A percentile compares a stretch with the other conserved stretches of the same genome.
These are phyloP conservation scores for Incumbomyces lentus DNA, from an alignment of 2,329 filamentous ascomycete species.

Conservation along the genomic window DNA sequence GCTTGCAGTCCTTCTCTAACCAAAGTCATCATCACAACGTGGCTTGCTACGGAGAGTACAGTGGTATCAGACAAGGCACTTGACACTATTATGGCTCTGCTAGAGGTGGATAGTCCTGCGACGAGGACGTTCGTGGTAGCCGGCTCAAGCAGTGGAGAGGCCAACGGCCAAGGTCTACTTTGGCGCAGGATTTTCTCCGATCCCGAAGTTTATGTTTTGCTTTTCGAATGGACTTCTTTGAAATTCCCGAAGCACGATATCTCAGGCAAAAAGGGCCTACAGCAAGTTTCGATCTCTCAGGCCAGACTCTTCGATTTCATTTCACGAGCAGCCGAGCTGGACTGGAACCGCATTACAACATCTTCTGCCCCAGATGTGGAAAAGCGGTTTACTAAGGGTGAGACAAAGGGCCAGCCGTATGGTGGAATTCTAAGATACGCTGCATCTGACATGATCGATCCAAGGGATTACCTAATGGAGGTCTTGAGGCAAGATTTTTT, in stretches of 20 bases:
- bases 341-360: constrained; percentile 44
- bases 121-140: constrained; percentile 22
- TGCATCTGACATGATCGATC: constrained; percentile 19
- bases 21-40: constrained; percentile 44
- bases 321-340: constrained; percentile 41
- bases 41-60: constrained; percentile 47
- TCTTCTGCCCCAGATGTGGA: constrained; percentile 46
- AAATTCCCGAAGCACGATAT: constrained; percentile 33
- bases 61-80: constrained; percentile 46
- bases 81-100: constrained; percentile 42
- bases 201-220: constrained; percentile 45
- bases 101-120: constrained; percentile 40
- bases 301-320: constrained; percentile 50
- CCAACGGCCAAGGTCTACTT: constrained; percentile 43
- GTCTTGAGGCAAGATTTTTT: constrained; percentile 21
- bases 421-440: constrained; percentile 19
- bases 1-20: constrained; percentile 48
- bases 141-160: constrained; percentile 16
- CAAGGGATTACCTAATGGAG: constrained; percentile 19
- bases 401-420: constrained; percentile 11
- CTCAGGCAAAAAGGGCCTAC: constrained; percentile 31
- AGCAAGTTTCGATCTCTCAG: constrained; percentile 48
- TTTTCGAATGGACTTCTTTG: constrained; percentile 39
- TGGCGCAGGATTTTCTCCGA: constrained; percentile 55
- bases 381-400: constrained; percentile 23